Percentiles rank a stretch among this genome's conserved stretches.
Conservation (phyloP, 495 filamentous ascomycete species). For the Penicillium paxilli region DNA sequence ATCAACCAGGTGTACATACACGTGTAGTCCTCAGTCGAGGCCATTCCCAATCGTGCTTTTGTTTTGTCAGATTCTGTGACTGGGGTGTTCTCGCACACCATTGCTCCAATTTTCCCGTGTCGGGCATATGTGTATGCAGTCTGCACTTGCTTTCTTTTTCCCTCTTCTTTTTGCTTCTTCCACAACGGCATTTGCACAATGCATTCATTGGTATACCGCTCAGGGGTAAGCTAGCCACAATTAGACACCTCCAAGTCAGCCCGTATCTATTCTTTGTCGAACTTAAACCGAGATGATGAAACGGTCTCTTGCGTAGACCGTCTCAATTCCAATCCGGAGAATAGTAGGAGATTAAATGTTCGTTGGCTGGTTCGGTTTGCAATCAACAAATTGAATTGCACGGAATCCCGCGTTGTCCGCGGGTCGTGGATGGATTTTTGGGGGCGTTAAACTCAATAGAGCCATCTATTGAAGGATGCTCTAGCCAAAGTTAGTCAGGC, state of each 20-base stretch:
- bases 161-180: not conserved
- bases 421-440: not conserved
- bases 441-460: no score
- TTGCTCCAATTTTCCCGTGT: not conserved
- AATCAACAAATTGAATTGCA: not conserved
- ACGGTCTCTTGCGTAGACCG: no score
- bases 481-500: not conserved
- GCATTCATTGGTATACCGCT: not conserved
- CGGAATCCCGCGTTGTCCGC: not conserved
- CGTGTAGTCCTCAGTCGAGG: not conserved
- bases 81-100: not conserved
- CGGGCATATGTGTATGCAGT: not conserved
- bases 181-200: not conserved
- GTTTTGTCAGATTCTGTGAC: not conserved
- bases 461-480: not conserved
- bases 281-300: not conserved
- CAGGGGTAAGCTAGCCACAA: not conserved
- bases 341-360: not conserved
- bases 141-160: not conserved
- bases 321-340: not conserved
- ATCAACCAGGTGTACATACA: not conserved
- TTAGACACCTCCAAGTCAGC: not conserved
- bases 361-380: not conserved
- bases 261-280: not conserved
- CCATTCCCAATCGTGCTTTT: not conserved